These are phyloP conservation scores for Bigelowiella natans DNA, from an alignment of 78 protist species.

Conservation along the genomic window DNA sequence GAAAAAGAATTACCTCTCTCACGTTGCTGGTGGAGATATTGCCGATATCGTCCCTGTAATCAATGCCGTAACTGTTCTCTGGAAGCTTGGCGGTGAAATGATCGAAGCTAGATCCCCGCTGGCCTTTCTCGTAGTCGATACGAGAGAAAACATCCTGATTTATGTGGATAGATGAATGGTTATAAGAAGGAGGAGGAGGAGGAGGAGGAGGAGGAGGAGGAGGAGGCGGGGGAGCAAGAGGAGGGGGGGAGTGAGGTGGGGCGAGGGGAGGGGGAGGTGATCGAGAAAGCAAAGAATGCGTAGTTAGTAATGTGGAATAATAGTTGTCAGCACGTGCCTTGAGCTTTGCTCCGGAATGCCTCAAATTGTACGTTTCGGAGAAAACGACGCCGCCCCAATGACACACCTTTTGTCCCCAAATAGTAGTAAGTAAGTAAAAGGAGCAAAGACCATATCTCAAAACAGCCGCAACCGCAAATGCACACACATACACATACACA, in stretches of 20 bases:
- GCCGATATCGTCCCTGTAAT: background rate
- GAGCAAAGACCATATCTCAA: background rate
- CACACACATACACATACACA: background rate
- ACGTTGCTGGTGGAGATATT: background rate
- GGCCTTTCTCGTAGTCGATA: background rate
- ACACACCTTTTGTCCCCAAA: background rate
- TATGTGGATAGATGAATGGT: background rate
- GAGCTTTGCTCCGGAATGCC: background rate
- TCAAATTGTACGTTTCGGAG: background rate
- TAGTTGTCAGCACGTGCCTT: background rate
- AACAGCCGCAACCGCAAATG: background rate
- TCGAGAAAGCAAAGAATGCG: too few relatives aligned
- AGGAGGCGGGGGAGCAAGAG: too few relatives aligned
- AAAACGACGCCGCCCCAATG: background rate
- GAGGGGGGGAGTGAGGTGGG: too few relatives aligned
- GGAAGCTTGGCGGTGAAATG: background rate
- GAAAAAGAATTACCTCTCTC: background rate
- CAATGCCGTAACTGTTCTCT: background rate
- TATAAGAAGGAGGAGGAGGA: too few relatives aligned
- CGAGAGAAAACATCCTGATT: background rate
- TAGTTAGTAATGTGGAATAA: too few relatives aligned
- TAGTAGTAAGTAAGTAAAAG: background rate
- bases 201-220: too few relatives aligned
- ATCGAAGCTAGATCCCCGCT: background rate
- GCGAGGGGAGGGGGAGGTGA: too few relatives aligned